Evolutionary conservation across 768 basidiomycete species (phyloP), one percentile per base, ranked within the genome.

Genomic region (Boletus rex-veris): DNA sequence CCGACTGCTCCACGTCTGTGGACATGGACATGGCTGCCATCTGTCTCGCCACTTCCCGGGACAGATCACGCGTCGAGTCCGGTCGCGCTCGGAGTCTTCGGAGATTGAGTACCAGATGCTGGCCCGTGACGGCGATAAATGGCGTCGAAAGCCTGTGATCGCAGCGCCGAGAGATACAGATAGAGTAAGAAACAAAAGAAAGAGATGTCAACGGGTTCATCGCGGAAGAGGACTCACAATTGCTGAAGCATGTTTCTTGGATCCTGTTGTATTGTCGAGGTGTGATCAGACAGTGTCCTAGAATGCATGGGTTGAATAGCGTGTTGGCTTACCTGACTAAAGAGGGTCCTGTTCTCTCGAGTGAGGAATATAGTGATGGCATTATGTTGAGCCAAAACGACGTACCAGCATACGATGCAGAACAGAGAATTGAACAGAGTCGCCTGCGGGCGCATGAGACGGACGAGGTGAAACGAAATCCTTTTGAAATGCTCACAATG

Each of bases 31-130:
- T 38, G 18, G 31, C 49, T 7, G 52, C 54, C 11, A 63, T 14
- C n/a, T 62, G 61, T 49, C 61, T 21, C 9, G 26, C 39, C 19
- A 60, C 30, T 26, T 60, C 46, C 4, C 24, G 44, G 30, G 47
- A 64, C 19, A 66, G 3, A 11, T 68, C 48, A 44, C 37, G 38
- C 3, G 48, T 64, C 37, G 52, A 38, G 30, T 60, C 47, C 0
- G 43, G 45, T 1, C 5, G 47, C 18, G 24, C 15, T 19, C 45
- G 52, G 4, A 63, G 58, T 57, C 37, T 26, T 12, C 50, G 53
- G 15, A 61, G 59, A 51, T 61, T 67, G 51, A 60, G 53, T 33
- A 59, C 63, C 48, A 60, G 65, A 43, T 58, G 70, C 53, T 54
- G 68, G 46, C 51, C 67, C 45, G 54, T 52, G 38, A 65, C 16